Percentiles rank a stretch among this genome's conserved stretches.
Conservation (phyloP, 2,329 filamentous ascomycete species). For the Colletotrichum chlorophyti region DNA sequence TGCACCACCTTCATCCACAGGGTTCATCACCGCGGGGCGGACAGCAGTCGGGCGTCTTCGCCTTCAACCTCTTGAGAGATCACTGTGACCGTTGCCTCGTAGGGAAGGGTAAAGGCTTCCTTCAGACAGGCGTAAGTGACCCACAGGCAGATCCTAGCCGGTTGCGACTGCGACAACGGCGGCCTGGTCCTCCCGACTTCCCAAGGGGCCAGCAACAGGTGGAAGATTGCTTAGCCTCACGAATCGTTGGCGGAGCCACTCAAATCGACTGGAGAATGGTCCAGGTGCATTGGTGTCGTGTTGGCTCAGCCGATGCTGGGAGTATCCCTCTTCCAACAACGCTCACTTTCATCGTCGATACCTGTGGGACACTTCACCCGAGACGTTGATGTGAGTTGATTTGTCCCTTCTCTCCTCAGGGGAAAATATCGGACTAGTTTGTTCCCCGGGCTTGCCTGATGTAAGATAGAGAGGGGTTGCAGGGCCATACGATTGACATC, state of each 20-base stretch:
- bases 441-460: too few relatives aligned
- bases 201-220: background rate
- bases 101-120: background rate
- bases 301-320: conserved; percentile 8
- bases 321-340: conserved; percentile 23
- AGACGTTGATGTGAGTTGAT: background rate
- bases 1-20: too few relatives aligned
- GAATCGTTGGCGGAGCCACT: conserved; percentile 15
- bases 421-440: background rate
- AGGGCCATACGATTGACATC: too few relatives aligned
- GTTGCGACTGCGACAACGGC: conserved; percentile 7
- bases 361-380: conserved; percentile 12
- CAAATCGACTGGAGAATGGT: too few relatives aligned
- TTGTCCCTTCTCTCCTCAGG: background rate
- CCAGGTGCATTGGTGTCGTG: background rate
- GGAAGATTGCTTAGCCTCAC: conserved; percentile 21
- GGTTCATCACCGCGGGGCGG: background rate
- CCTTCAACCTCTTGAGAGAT: background rate
- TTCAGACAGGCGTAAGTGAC: background rate
- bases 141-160: conserved; percentile 16
- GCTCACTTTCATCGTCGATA: conserved; percentile 7
- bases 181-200: conserved; percentile 14
- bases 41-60: conserved; percentile 9
- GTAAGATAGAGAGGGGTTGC: too few relatives aligned
- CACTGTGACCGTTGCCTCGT: background rate